phyloP scores from a whole-genome alignment of 441 rosid genomes.

The Erodium trifolium region DNA sequence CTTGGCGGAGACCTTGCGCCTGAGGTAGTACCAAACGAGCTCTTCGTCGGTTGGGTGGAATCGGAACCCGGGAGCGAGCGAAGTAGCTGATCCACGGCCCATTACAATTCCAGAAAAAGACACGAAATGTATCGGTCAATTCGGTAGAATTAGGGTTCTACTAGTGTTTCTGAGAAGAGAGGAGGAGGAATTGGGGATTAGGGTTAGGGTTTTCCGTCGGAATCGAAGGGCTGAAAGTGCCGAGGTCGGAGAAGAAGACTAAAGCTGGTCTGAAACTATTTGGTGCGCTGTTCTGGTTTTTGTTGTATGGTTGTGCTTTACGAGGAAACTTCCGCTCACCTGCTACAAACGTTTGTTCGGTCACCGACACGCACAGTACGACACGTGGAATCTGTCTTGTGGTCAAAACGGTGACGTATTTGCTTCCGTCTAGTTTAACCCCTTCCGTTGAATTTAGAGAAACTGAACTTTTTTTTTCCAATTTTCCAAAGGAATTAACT shows the following conservation, averaged over 20 bases:
- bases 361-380: not conserved
- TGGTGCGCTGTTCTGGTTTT: too few species aligned
- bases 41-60: slow-evolving; percentile 34
- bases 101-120: slow-evolving; percentile 20
- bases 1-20: slow-evolving; percentile 62
- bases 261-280: too few species aligned
- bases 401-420: not conserved
- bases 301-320: too few species aligned
- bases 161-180: not conserved
- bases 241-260: not conserved
- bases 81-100: slow-evolving; percentile 48
- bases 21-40: slow-evolving; percentile 76
- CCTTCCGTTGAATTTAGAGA: too few species aligned
- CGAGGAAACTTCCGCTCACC: not conserved
- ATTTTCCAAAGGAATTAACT: too few species aligned
- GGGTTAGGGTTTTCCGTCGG: not conserved
- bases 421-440: too few species aligned
- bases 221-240: not conserved
- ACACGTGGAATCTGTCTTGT: not conserved
- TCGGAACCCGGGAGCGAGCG: slow-evolving; percentile 90
- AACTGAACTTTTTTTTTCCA: too few species aligned
- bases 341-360: not conserved
- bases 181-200: not conserved
- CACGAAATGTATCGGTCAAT: not conserved
- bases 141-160: not conserved